Conservation (phyloP, 768 basidiomycete species). For the Mycena polygramma region DNA sequence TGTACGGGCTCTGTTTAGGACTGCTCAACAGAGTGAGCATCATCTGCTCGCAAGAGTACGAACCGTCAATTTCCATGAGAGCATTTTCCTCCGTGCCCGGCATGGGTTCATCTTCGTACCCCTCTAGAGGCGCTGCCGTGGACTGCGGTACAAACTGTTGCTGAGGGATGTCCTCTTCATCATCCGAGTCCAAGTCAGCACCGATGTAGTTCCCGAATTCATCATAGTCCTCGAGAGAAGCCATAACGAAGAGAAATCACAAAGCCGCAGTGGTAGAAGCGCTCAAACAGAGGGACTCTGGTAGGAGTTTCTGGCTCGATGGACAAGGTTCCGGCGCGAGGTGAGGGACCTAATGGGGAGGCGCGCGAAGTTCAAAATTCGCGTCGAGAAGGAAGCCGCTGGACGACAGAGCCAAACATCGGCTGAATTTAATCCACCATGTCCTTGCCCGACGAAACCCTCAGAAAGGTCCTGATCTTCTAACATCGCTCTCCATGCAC, state of each 20-base stretch:
- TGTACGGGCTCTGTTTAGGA: constrained; percentile 73
- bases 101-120: constrained; percentile 82
- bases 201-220: constrained; percentile 72
- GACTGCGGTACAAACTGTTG: constrained; percentile 58
- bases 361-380: constrained; percentile 90
- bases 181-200: constrained; percentile 93
- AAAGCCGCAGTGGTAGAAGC: neutral
- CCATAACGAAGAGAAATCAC: constrained; percentile 51
- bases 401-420: constrained; percentile 18
- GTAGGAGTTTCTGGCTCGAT: neutral
- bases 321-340: constrained; percentile 1
- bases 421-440: constrained; percentile 58
- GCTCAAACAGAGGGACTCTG: neutral
- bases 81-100: constrained; percentile 68
- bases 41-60: constrained; percentile 41
- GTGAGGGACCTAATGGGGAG: neutral
- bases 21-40: constrained; percentile 39
- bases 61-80: constrained; percentile 90
- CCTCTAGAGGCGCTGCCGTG: constrained; percentile 77
- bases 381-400: constrained; percentile 79
- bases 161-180: constrained; percentile 72
- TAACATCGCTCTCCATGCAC: constrained; percentile 19
- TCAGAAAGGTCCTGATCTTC: constrained; percentile 72
- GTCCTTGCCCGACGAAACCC: constrained; percentile 84
- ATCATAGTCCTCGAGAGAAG: constrained; percentile 73